Evolutionary conservation across 345 rosid species (phyloP).

Genomic region (Eucalyptus camaldulensis): DNA sequence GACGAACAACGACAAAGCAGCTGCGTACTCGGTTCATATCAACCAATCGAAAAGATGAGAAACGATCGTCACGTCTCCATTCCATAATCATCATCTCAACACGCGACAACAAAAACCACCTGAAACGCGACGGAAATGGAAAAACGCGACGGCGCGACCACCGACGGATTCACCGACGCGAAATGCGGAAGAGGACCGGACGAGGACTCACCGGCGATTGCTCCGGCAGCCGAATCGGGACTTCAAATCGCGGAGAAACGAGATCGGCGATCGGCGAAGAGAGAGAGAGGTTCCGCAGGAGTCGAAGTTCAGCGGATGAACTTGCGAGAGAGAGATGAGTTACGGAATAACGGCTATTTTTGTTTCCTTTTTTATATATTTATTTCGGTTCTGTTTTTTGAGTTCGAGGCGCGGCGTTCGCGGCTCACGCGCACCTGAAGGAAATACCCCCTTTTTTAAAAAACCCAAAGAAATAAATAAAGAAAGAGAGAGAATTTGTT

Average conservation of each 20-base stretch:
- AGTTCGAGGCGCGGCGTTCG: neutral
- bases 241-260: neutral
- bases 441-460: fast-evolving
- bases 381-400: neutral
- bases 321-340: neutral
- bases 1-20: neutral
- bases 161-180: neutral
- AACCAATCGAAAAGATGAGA: neutral
- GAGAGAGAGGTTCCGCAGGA: neutral
- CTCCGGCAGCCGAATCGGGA: neutral
- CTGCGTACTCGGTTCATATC: neutral
- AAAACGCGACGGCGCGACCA: neutral
- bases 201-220: neutral
- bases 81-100: neutral
- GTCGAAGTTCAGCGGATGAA: neutral
- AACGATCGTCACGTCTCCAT: neutral
- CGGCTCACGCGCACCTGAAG: neutral
- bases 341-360: slow-evolving; percentile 28
- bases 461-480: fast-evolving
- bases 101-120: neutral
- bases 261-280: neutral
- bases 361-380: neutral
- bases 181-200: neutral
- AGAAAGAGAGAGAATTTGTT: neutral
- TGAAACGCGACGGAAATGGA: neutral